A percentile compares a stretch with the other conserved stretches of the same genome.
Conservation (phyloP, 2,329 filamentous ascomycete species). For the Scedosporium apiospermum region DNA sequence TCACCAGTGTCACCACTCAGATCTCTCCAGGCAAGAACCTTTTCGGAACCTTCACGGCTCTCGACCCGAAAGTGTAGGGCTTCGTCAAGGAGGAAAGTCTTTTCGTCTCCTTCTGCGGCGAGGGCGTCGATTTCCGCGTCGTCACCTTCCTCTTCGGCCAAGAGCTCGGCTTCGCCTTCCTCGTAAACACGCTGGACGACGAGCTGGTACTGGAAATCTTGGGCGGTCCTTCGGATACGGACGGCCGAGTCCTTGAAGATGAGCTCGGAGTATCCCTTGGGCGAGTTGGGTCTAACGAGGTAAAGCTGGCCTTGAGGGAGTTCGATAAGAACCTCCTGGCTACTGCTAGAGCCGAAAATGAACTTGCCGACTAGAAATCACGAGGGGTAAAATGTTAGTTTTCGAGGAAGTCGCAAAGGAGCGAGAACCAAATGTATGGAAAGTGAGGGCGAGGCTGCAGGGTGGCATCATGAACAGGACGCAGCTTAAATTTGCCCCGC, state of each 20-base stretch:
- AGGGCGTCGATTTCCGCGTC: slow-evolving; percentile 70
- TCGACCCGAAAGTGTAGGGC: slow-evolving; percentile 79
- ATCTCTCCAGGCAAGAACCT: slow-evolving; percentile 89
- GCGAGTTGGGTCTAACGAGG: slow-evolving; percentile 86
- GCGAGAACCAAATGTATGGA: neutral
- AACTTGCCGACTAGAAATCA: slow-evolving; percentile 67
- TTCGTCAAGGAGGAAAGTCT: slow-evolving; percentile 93
- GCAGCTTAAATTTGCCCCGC: neutral
- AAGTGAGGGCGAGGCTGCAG: neutral
- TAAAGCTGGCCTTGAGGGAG: slow-evolving; percentile 94
- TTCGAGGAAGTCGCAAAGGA: neutral
- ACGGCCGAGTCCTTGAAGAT: slow-evolving; percentile 97
- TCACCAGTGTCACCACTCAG: slow-evolving; percentile 88
- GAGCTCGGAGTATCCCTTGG: slow-evolving; percentile 96
- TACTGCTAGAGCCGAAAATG: slow-evolving; percentile 71
- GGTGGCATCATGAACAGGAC: neutral
- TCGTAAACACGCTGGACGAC: slow-evolving; percentile 95
- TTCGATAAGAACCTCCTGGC: slow-evolving; percentile 89
- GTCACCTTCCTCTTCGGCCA: slow-evolving; percentile 82
- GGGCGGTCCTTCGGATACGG: slow-evolving; percentile 82
- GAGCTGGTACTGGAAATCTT: slow-evolving; percentile 95
- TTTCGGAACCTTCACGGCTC: slow-evolving; percentile 68
- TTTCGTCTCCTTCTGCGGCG: slow-evolving; percentile 81
- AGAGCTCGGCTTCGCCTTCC: slow-evolving; percentile 86
- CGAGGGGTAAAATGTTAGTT: slow-evolving; percentile 6